Percentiles rank a stretch among this genome's conserved stretches.
Evolutionary conservation across 1,284 basidiomycete genomes (phyloP).

Genomic region (Tranzscheliella williamsii): DNA sequence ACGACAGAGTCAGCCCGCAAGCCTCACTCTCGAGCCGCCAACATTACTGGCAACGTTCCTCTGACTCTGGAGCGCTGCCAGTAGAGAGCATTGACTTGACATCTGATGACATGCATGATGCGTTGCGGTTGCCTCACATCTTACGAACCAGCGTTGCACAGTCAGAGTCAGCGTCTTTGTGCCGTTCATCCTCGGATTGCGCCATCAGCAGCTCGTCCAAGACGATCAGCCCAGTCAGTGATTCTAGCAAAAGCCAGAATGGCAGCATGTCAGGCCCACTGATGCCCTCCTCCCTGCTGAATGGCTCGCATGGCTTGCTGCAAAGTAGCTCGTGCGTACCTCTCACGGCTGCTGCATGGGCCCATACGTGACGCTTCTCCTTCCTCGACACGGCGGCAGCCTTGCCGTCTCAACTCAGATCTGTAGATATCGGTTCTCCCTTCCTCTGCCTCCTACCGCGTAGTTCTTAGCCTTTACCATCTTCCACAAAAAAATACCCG

Average conservation of each 20-base stretch:
- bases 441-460: no score
- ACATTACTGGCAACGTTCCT: no score
- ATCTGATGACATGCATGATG: no score
- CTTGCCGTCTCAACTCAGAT: no score
- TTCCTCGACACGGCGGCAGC: no score
- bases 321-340: slow-evolving; percentile 30
- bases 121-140: no score
- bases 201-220: slow-evolving; percentile 9
- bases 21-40: not conserved
- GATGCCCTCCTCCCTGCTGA: slow-evolving; percentile 33
- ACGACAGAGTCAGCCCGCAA: not conserved
- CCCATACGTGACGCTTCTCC: slow-evolving; percentile 2
- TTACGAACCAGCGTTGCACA: no score
- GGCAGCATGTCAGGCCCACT: slow-evolving; percentile 32
- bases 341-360: slow-evolving; percentile 23
- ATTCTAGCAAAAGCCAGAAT: slow-evolving; percentile 23
- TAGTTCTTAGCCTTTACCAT: no score
- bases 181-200: slow-evolving; percentile 22
- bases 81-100: no score
- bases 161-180: slow-evolving; percentile 8
- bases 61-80: no score
- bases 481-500: no score
- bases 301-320: slow-evolving; percentile 20
- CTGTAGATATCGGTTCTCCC: no score
- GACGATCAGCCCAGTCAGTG: slow-evolving; percentile 18